These are phyloP conservation scores for sunflower (Helianthus annuus) DNA, from an alignment of 129 eudicot species.

Conservation along the genomic window HanXRQr2.0-SUNRISE NC_035438.2:11527517-11528016, in stretches of 20 bases:
- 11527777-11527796: conserved; percentile 31
- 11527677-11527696: too few relatives aligned
- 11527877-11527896: conserved; percentile 39
- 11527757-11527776: conserved; percentile 26
- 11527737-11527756: conserved; percentile 10
- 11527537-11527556: too few relatives aligned
- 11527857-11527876: conserved; percentile 28
- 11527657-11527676: too few relatives aligned
- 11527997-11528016: conserved; percentile 7
- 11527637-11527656: too few relatives aligned
- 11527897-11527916: conserved; percentile 31
- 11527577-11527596: too few relatives aligned
- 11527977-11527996: conserved; percentile 26
- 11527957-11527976: conserved; percentile 30
- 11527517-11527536: too few relatives aligned
- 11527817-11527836: too few relatives aligned
- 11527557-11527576: too few relatives aligned
- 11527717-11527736: not conserved
- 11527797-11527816: conserved; percentile 34
- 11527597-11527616: too few relatives aligned
- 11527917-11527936: conserved; percentile 35
- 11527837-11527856: conserved; percentile 37
- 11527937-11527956: conserved; percentile 33
- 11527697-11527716: not conserved
- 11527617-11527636: too few relatives aligned